Conservation (phyloP, 2,329 filamentous ascomycete species). For the Colletotrichum sansevieriae region DNA sequence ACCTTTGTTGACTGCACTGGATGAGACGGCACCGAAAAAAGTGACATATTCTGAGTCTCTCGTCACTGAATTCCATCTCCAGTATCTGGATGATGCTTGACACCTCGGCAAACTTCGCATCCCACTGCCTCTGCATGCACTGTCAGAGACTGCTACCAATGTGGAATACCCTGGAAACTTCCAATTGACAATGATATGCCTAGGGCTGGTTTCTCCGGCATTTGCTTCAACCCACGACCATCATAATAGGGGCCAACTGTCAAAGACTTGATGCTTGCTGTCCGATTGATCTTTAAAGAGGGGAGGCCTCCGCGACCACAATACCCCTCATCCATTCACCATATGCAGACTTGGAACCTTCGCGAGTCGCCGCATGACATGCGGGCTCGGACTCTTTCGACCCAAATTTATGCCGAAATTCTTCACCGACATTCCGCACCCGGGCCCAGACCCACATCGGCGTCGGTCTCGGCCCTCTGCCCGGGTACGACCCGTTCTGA, state of each 20-base stretch:
- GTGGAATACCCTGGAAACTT: constrained; percentile 4
- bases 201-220: constrained; percentile 8
- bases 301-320: constrained; percentile 5
- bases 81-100: constrained; percentile 1
- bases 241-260: constrained; percentile 7
- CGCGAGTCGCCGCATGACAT: constrained; percentile 14
- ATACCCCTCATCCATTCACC: not conserved
- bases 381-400: constrained; percentile 23
- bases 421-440: constrained; percentile 14
- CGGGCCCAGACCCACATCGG: constrained; percentile 8
- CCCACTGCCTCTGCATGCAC: not conserved
- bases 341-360: not conserved
- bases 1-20: too few relatives aligned
- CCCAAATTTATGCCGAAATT: constrained; percentile 10
- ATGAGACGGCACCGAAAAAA: too few relatives aligned
- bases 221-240: not conserved
- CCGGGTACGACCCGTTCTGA: too few relatives aligned
- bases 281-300: not conserved
- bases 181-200: constrained; percentile 4
- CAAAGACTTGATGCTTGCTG: not conserved
- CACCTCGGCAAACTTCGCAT: not conserved
- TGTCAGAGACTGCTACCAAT: not conserved
- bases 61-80: not conserved
- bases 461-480: not conserved
- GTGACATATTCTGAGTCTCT: not conserved